phyloP scores from a whole-genome alignment of 139 green algal species.

The Chlorella sp. region DNA sequence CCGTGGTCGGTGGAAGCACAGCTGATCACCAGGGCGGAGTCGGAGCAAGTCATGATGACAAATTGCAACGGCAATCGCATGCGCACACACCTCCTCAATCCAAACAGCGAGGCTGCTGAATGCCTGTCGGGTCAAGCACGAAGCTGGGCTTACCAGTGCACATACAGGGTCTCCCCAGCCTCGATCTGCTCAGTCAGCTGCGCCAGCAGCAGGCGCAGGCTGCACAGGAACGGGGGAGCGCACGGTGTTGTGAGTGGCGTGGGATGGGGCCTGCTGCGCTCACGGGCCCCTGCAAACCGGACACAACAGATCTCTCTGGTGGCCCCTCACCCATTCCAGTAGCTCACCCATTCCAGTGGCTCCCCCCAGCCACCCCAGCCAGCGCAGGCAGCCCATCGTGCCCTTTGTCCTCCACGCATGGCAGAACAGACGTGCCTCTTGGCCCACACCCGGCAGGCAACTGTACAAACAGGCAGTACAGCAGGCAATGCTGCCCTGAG shows the following conservation, averaged over 20 bases:
- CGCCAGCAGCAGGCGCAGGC: constrained; percentile 44
- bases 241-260: background rate
- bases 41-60: too few species aligned
- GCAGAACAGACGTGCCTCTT: too few species aligned
- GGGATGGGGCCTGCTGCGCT: background rate
- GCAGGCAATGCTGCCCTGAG: too few species aligned
- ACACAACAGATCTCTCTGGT: too few species aligned
- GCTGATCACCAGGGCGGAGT: too few species aligned
- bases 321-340: too few species aligned
- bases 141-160: constrained; percentile 69
- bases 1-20: background rate
- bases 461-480: too few species aligned
- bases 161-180: constrained; percentile 74
- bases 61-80: background rate
- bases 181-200: constrained; percentile 59
- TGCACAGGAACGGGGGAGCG: background rate
- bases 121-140: background rate
- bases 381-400: too few species aligned
- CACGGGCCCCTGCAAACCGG: background rate
- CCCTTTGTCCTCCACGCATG: too few species aligned
- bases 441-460: too few species aligned
- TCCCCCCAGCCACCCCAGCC: background rate
- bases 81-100: background rate
- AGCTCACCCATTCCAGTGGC: background rate
- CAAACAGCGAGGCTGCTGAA: background rate